Evolutionary conservation across 2,329 filamentous ascomycete species (phyloP).

Genomic region (Chaetomiaceae sp.): DNA sequence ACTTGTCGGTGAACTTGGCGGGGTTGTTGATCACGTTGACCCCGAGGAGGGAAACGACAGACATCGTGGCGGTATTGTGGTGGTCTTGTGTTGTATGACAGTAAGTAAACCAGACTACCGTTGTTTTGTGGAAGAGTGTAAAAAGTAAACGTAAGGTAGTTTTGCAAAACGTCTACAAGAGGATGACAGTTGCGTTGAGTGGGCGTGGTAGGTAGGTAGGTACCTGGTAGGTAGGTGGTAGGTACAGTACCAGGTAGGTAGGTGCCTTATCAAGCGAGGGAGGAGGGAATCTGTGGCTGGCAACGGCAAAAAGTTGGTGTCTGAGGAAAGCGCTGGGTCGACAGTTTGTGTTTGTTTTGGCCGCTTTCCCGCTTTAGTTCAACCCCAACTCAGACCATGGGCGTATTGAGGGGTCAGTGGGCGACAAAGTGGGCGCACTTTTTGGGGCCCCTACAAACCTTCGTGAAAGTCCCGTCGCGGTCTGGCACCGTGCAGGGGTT

Average conservation of each 20-base stretch:
- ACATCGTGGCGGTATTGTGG: conserved; percentile 58
- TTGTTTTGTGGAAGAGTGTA: neutral
- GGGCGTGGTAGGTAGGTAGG: too few relatives aligned
- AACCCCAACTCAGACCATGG: conserved; percentile 1
- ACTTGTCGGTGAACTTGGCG: conserved; percentile 85
- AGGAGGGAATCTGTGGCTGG: neutral
- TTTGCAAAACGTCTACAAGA: too few relatives aligned
- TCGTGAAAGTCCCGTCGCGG: conserved; percentile 9
- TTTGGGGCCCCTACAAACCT: conserved; percentile 7
- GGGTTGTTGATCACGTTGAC: conserved; percentile 98
- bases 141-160: neutral
- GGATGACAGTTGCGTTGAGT: too few relatives aligned
- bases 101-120: neutral
- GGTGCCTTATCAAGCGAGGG: too few relatives aligned
- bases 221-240: too few relatives aligned
- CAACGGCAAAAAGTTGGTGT: neutral
- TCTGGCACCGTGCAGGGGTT: conserved; percentile 2
- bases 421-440: conserved; percentile 7
- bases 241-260: too few relatives aligned
- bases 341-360: conserved; percentile 13
- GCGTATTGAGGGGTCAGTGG: conserved; percentile 3
- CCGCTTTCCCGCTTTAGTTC: neutral
- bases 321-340: conserved; percentile 8
- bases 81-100: neutral
- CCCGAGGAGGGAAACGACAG: conserved; percentile 90